Conservation (phyloP, 31 red algal genomes). For the Asparagopsis taxiformis region DNA sequence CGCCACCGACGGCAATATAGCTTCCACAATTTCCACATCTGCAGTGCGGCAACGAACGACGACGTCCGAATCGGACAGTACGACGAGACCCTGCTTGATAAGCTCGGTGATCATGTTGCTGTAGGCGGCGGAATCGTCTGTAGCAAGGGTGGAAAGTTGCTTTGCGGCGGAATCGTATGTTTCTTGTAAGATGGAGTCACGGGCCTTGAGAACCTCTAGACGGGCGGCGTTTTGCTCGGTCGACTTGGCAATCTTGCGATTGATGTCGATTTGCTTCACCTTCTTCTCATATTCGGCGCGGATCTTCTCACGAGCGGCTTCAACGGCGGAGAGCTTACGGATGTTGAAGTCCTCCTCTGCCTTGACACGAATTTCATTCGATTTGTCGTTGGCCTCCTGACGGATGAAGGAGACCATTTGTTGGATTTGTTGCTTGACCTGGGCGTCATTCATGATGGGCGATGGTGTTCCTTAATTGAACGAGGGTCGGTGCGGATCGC, state of each 20-base stretch:
- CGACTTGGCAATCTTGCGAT: conserved; percentile 90
- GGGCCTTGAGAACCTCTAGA: conserved; percentile 76
- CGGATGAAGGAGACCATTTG: conserved; percentile 99
- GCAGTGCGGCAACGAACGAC: conserved; percentile 50
- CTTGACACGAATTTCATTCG: conserved; percentile 91
- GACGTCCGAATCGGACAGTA: conserved; percentile 67
- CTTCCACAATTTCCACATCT: conserved; percentile 68
- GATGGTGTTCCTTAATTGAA: too few relatives aligned
- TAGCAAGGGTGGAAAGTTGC: conserved; percentile 43
- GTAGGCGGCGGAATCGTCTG: conserved; percentile 45
- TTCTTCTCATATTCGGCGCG: conserved; percentile 94
- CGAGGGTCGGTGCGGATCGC: too few relatives aligned
- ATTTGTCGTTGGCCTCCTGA: conserved; percentile 96
- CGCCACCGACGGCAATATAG: conserved; percentile 35
- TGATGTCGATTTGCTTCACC: conserved; percentile 86
- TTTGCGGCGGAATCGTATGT: conserved; percentile 68
- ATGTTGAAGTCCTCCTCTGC: conserved; percentile 99
- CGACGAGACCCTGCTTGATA: conserved; percentile 67
- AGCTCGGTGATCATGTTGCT: conserved; percentile 51
- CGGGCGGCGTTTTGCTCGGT: conserved; percentile 87
- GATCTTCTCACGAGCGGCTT: conserved; percentile 88
- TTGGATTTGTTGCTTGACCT: conserved; percentile 97
- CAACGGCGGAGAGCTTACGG: conserved; percentile 89
- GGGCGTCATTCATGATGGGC: conserved; percentile 98
- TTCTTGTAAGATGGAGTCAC: conserved; percentile 79